phyloP scores from a whole-genome alignment of 345 rosid genomes.

The Eucalyptus microcorys region DNA sequence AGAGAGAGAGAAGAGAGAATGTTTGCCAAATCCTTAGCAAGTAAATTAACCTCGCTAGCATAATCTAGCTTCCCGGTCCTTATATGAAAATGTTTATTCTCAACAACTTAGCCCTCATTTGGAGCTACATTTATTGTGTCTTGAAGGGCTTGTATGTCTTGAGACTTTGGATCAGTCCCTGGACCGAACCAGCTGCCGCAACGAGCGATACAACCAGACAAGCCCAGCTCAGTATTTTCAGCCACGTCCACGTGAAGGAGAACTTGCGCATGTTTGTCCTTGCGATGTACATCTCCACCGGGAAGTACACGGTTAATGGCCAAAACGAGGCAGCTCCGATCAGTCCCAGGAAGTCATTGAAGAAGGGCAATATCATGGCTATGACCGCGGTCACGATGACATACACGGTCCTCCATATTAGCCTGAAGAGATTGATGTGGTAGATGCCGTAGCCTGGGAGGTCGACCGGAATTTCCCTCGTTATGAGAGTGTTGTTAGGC shows the following conservation, averaged over 20 bases:
- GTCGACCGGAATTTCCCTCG: conserved; percentile 14
- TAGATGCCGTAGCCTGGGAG: conserved; percentile 32
- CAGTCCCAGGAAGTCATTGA: conserved; percentile 73
- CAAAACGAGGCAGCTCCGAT: conserved; percentile 72
- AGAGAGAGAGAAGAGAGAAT: too few relatives aligned
- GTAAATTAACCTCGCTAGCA: background rate
- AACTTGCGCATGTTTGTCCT: conserved; percentile 30
- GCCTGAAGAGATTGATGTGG: conserved; percentile 41
- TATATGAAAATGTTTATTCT: background rate
- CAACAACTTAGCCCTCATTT: background rate
- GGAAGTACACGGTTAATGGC: conserved; percentile 86
- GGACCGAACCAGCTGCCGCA: conserved; percentile 68
- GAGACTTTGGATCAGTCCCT: conserved; percentile 45
- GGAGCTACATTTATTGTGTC: background rate
- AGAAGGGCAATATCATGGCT: conserved; percentile 89
- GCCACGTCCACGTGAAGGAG: conserved; percentile 55
- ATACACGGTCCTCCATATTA: conserved; percentile 66
- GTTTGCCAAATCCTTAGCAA: background rate
- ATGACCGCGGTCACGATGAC: conserved; percentile 47
- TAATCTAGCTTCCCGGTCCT: background rate
- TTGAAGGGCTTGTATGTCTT: conserved; percentile 63
- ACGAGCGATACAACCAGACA: conserved; percentile 53
- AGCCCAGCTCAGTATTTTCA: conserved; percentile 36
- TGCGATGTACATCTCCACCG: conserved; percentile 74
- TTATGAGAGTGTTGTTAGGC: conserved; percentile 59